Percentiles rank a stretch among this genome's conserved stretches.
Evolutionary conservation across 306 rosid species (phyloP).

Genomic region (Casuarina equisetifolia): DNA sequence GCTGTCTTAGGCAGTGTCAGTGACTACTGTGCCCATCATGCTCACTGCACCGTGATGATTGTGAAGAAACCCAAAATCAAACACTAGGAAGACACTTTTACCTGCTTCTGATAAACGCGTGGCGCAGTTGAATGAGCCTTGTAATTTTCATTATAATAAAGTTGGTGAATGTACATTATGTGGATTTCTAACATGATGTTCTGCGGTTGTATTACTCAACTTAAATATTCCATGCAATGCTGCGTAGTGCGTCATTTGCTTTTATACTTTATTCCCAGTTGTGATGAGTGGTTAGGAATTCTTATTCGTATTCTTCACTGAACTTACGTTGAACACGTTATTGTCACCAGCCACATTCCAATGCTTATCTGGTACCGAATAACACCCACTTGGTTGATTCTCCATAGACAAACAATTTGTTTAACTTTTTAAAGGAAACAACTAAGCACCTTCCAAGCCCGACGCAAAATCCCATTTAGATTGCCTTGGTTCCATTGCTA

Average conservation of each 20-base stretch:
- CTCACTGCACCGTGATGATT: constrained; percentile 70
- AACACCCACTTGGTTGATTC: background rate
- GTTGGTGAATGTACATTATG: background rate
- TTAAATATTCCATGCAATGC: background rate
- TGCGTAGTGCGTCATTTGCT: background rate
- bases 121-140: background rate
- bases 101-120: background rate
- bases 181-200: background rate
- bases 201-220: too few relatives aligned
- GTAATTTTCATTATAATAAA: background rate
- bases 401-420: too few relatives aligned
- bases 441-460: too few relatives aligned
- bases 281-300: background rate
- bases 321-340: background rate
- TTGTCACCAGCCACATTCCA: background rate
- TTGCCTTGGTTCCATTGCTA: too few relatives aligned
- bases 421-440: too few relatives aligned
- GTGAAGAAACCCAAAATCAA: constrained; percentile 77
- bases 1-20: constrained; percentile 78
- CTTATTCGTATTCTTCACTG: background rate
- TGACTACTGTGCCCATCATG: constrained; percentile 82
- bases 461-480: too few relatives aligned
- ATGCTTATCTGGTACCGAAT: background rate
- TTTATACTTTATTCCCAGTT: background rate
- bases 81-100: constrained; percentile 24